Evolutionary conservation across 257 asterid genomes (phyloP).

Genomic region (Solanum chmielewskii): DNA sequence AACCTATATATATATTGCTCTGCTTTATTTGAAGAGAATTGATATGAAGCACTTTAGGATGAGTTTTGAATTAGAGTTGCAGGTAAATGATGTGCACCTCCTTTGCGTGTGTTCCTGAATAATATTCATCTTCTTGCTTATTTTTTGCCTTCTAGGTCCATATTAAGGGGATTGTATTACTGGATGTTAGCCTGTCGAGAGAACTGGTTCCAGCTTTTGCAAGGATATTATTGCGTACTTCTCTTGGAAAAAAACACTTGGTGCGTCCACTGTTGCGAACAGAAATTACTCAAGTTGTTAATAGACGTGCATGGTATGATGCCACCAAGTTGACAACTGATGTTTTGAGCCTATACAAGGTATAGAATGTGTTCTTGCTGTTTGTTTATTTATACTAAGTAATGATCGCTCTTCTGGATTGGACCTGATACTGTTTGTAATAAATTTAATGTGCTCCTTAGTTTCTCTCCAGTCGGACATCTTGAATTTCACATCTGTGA

Average conservation of each 20-base stretch:
- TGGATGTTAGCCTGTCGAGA: constrained; percentile 72
- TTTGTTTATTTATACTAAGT: background rate
- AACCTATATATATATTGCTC: background rate
- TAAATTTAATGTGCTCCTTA: background rate
- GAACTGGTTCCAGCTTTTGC: constrained; percentile 58
- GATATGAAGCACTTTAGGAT: background rate
- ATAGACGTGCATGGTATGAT: constrained; percentile 94
- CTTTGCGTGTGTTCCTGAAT: background rate
- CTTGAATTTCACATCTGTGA: background rate
- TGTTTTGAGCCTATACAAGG: constrained; percentile 76
- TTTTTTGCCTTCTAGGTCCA: constrained; percentile 40
- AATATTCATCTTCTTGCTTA: background rate
- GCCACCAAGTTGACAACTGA: constrained; percentile 74
- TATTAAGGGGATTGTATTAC: constrained; percentile 67
- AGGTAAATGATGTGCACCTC: background rate
- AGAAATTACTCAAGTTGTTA: constrained; percentile 88
- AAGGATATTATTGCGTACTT: constrained; percentile 75
- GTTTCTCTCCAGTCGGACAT: background rate
- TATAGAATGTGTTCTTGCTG: constrained; percentile 8
- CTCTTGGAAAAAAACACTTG: constrained; percentile 80
- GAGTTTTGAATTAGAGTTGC: background rate
- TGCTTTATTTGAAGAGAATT: background rate
- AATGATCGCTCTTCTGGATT: background rate
- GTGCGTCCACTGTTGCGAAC: constrained; percentile 85
- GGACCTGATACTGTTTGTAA: background rate